Base-by-base conservation (phyloP, 2,329 filamentous ascomycete genomes). In the Aspergillus ochraceus region DNA sequence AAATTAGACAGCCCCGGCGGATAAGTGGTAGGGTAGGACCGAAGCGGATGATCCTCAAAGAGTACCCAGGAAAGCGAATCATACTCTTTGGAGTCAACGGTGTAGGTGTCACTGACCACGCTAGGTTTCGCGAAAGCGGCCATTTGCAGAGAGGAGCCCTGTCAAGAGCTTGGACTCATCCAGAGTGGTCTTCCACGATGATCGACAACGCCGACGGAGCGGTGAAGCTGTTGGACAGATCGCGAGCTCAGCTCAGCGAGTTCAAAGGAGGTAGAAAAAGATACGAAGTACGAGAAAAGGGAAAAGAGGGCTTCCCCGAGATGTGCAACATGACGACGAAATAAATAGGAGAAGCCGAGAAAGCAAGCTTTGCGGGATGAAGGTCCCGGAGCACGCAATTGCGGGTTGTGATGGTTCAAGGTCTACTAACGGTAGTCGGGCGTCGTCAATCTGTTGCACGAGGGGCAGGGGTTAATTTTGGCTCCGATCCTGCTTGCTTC, bases 1-100 rank as follows among this genome's bases (percentile, higher is more conserved):
- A 67, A 66, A 4, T 57, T 19, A 1, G 57, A 57, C 49, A 74
- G 20, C 2, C 68, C 70, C 2, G 73, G 72, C 53, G 69, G 66
- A 58, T 71, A 74, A 20, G 68, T 64, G 3, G 66, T 68, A 24
- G 72, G 73, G 64, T 72, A 62, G 1, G 70, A 70, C 19, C 73
- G 72, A 9, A 74, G 68, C 8, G 72, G 72, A 56, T 76, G 73
- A 26, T 75, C 73, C 17, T 75, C 71, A 1, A 74, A 59, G 19
- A 76, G 53, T 61, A 60, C 47, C 58, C 58, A 64, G 22, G 64
- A 59, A 42, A 61, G 59, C 14, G 51, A 60, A 47, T 64, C 61
- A 36, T 62, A 62, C 20, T 67, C 62, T 9, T 59, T 52, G 6
- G 49, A 20, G 17, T 61, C 53, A 26, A 62, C 36, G 17, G 17